Evolutionary conservation across 2,329 filamentous ascomycete genomes (phyloP).

Genomic region (Coniella vitis): DNA sequence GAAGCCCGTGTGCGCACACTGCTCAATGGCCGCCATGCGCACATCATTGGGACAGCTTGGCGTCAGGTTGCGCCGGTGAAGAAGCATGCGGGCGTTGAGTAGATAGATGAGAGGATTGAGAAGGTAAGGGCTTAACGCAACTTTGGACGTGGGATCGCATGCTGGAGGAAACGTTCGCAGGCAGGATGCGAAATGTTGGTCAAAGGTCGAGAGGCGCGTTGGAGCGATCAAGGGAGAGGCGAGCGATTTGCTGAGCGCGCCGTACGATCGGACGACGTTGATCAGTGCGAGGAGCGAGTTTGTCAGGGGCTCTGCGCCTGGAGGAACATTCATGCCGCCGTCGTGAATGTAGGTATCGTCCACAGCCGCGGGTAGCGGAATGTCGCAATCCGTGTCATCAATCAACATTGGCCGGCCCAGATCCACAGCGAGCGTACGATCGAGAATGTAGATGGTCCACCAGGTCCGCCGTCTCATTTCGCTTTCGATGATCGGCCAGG

Average conservation of each 20-base stretch:
- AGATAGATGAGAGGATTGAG: constrained; percentile 72
- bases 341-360: constrained; percentile 72
- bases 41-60: constrained; percentile 60
- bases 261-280: constrained; percentile 72
- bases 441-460: constrained; percentile 91
- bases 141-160: constrained; percentile 60
- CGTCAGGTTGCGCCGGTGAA: constrained; percentile 84
- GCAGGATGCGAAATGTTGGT: constrained; percentile 72
- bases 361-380: constrained; percentile 68
- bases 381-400: constrained; percentile 82
- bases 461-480: constrained; percentile 85
- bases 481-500: constrained; percentile 67
- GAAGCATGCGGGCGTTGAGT: constrained; percentile 73
- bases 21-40: constrained; percentile 65
- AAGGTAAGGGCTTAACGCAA: constrained; percentile 64
- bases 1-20: constrained; percentile 65
- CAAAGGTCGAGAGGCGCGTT: constrained; percentile 67
- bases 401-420: constrained; percentile 75
- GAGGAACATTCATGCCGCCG: constrained; percentile 46
- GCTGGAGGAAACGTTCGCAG: constrained; percentile 67
- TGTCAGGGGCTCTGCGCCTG: constrained; percentile 48
- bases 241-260: constrained; percentile 64
- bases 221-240: constrained; percentile 59
- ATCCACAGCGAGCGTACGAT: constrained; percentile 74
- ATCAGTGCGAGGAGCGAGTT: constrained; percentile 73